Conservation (phyloP, 208 protist species). For the Zelonia costaricensis region DNA sequence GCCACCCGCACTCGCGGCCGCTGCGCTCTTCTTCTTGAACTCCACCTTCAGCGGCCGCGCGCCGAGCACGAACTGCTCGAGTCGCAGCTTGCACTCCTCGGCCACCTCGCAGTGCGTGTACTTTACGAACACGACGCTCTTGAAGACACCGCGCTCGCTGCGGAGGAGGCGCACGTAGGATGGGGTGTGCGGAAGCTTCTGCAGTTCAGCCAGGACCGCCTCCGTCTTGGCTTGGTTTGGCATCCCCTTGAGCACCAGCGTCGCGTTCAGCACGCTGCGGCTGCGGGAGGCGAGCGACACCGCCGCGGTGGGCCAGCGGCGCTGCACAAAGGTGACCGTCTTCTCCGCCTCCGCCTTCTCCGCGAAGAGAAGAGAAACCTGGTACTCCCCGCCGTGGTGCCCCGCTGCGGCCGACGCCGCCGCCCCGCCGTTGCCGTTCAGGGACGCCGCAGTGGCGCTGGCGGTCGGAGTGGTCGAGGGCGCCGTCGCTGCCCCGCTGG, state of each 20-base stretch:
- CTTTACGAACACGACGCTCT: constrained; percentile 81
- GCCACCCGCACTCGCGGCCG: constrained; percentile 10
- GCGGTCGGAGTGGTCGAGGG: neutral
- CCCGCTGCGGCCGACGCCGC: neutral
- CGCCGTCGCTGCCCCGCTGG: neutral
- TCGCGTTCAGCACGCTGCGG: constrained; percentile 62
- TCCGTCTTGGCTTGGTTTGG: constrained; percentile 73
- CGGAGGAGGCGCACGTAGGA: constrained; percentile 85
- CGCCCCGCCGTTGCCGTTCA: neutral
- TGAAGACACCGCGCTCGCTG: constrained; percentile 81
- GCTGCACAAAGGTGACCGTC: constrained; percentile 46
- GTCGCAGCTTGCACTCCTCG: constrained; percentile 89
- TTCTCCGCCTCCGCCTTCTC: constrained; percentile 75
- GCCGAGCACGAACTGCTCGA: constrained; percentile 69
- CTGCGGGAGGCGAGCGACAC: constrained; percentile 56
- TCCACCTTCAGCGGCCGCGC: constrained; percentile 69
- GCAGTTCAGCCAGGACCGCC: constrained; percentile 56
- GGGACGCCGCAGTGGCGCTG: neutral
- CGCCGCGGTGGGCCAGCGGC: constrained; percentile 57
- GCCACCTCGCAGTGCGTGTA: constrained; percentile 92
- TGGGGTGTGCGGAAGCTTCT: constrained; percentile 56
- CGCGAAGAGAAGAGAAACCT: constrained; percentile 72
- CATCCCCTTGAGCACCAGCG: constrained; percentile 81
- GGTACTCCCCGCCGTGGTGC: constrained; percentile 36
- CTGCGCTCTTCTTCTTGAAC: constrained; percentile 78